Evolutionary conservation across 441 rosid species (phyloP).

Genomic region (Pelargonium myrrhifolium): DNA sequence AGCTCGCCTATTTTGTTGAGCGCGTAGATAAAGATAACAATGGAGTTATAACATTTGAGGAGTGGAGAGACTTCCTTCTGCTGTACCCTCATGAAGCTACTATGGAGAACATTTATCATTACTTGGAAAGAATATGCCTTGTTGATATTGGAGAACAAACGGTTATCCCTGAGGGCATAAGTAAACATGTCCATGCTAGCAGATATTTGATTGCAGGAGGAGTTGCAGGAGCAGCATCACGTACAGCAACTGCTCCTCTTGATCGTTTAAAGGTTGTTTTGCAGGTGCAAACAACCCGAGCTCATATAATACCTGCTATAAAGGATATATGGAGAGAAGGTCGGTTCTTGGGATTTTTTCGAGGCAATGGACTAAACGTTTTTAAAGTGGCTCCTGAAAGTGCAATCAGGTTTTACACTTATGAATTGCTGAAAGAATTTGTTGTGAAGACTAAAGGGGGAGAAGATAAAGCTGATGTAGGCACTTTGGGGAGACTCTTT

Average conservation of each 20-base stretch:
- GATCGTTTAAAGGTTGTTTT: slow-evolving; percentile 78
- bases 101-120: slow-evolving; percentile 78
- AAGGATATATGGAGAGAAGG: slow-evolving; percentile 69
- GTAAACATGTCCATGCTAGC: slow-evolving; percentile 67
- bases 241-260: slow-evolving; percentile 91
- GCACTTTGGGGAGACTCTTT: slow-evolving; percentile 38
- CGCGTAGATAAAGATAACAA: slow-evolving; percentile 71
- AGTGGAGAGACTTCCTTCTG: slow-evolving; percentile 96
- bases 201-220: slow-evolving; percentile 86
- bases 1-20: slow-evolving; percentile 58
- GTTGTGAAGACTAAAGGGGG: slow-evolving; percentile 33
- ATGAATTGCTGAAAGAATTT: slow-evolving; percentile 43
- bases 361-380: slow-evolving; percentile 91
- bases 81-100: slow-evolving; percentile 91
- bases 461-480: slow-evolving; percentile 32
- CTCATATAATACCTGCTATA: slow-evolving; percentile 48
- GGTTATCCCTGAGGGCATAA: slow-evolving; percentile 89
- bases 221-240: slow-evolving; percentile 90
- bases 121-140: slow-evolving; percentile 84
- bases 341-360: slow-evolving; percentile 65
- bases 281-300: slow-evolving; percentile 72
- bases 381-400: slow-evolving; percentile 97
- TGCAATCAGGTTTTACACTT: slow-evolving; percentile 66
- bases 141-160: slow-evolving; percentile 96
- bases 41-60: slow-evolving; percentile 91